A percentile compares a stretch with the other conserved stretches of the same genome.
Evolutionary conservation across 1,284 basidiomycete genomes (phyloP).

Genomic region (Austroboletus niveus): DNA sequence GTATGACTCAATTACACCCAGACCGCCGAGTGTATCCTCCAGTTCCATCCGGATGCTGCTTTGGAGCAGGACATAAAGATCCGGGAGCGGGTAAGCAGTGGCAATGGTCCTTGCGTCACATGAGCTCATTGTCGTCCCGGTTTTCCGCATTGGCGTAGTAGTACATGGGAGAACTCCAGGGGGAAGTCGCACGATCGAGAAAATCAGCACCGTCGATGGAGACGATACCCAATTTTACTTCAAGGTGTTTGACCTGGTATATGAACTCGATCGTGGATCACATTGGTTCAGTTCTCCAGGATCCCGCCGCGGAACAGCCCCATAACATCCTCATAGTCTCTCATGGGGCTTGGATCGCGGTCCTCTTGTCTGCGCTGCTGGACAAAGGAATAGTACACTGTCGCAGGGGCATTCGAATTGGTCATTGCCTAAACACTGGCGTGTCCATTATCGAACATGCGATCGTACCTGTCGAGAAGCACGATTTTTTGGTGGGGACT

Average conservation of each 20-base stretch:
- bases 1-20: conserved; percentile 23
- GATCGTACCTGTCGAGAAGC: conserved; percentile 33
- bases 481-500: conserved; percentile 33
- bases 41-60: conserved; percentile 45
- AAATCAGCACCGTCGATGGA: conserved; percentile 34
- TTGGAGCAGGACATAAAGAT: conserved; percentile 47
- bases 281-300: conserved; percentile 27
- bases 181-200: conserved; percentile 32
- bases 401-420: conserved; percentile 42
- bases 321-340: conserved; percentile 54
- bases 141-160: conserved; percentile 27
- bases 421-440: conserved; percentile 50
- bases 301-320: conserved; percentile 14
- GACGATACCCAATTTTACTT: conserved; percentile 39
- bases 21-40: conserved; percentile 66
- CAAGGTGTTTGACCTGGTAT: conserved; percentile 63
- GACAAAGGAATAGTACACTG: conserved; percentile 38
- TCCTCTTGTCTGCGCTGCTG: conserved; percentile 48
- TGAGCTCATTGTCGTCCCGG: conserved; percentile 1
- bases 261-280: conserved; percentile 41
- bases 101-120: neutral
- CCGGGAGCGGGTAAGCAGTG: conserved; percentile 57
- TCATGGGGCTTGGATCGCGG: conserved; percentile 63
- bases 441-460: conserved; percentile 54
- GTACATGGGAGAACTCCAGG: conserved; percentile 67